Percentiles rank a stretch among this genome's conserved stretches.
Conservation (phyloP, 306 rosid genomes). For the Cucumis cinereus region DNA sequence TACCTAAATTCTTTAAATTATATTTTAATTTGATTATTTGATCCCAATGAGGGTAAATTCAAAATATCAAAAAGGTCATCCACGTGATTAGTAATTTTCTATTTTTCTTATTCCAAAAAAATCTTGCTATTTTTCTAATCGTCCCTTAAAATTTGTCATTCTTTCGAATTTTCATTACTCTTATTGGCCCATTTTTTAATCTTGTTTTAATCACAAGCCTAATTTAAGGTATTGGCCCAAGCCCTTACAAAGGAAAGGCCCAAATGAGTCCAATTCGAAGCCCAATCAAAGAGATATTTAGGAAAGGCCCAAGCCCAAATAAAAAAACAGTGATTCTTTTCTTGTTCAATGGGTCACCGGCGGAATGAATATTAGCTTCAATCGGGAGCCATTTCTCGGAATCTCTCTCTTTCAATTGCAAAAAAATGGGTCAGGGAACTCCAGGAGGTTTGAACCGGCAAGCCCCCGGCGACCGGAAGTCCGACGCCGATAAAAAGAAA, state of each 20-base stretch:
- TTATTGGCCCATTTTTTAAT: no score
- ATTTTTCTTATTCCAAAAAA: no score
- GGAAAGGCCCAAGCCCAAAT: background rate
- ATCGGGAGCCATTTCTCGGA: background rate
- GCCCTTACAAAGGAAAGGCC: background rate
- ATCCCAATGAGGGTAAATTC: no score
- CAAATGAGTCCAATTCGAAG: background rate
- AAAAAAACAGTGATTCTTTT: background rate
- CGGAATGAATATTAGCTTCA: background rate
- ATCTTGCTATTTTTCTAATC: no score
- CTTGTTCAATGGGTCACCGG: constrained; percentile 10
- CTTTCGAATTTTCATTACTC: no score
- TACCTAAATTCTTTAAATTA: no score
- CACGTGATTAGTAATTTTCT: no score
- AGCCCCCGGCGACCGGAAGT: constrained; percentile 71
- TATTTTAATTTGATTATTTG: no score
- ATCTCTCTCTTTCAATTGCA: background rate
- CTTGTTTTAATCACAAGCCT: background rate
- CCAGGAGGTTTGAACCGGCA: constrained; percentile 84
- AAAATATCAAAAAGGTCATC: no score
- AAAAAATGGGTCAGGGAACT: constrained; percentile 79
- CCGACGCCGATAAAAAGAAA: constrained; percentile 69
- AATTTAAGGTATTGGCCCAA: background rate
- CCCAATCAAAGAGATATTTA: background rate
- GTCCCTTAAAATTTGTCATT: no score